Evolutionary conservation across 805 yeast genomes (phyloP), one percentile per base, ranked within the genome.

Genomic region (Wickerhamomyces chambardii): DNA sequence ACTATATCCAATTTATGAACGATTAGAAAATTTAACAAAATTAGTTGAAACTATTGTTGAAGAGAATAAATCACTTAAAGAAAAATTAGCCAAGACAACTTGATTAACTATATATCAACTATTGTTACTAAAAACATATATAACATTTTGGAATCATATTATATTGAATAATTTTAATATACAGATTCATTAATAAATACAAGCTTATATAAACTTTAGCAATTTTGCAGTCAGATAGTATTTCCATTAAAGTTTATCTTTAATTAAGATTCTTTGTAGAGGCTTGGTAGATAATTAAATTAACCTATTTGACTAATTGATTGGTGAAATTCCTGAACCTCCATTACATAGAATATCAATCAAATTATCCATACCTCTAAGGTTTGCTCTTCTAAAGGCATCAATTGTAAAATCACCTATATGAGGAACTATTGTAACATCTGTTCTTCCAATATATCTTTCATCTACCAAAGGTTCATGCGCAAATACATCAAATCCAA

Each of bases 401-500:
- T 76, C 78, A 10, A 57, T 50, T 0, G 86, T 79, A 5, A 80
- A 68, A 17, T 85, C 77, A 0, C 85, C 92, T 31, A 81, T 50
- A 53, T 84, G 92, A 3, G 92, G 92, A 11, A 81, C 66, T 30
- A 78, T 56, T 0, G 77, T 57, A n/a, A 82, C 83, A 50, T 82
- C 86, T 44, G 71, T 63, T 48, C 89, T 65, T 7, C 61, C 57
- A 27, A 69, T 42, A 28, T 78, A 63, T 25, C 64, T 72, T 12
- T 63, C 59, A 39, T 71, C 67, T 15, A 78, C 67, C 0, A 45
- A 33, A 5, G 84, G 84, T 54, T 84, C 95, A 17, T 71, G 53
- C 39, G 71, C 75, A 52, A 61, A 81, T 5, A 84, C 95, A 47
- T 84, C 95, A 22, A 81, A 52, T 0, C 90, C 92, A 7, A 78